Conservation (phyloP, 2,329 filamentous ascomycete species). For the Fusarium verrucosum region DNA sequence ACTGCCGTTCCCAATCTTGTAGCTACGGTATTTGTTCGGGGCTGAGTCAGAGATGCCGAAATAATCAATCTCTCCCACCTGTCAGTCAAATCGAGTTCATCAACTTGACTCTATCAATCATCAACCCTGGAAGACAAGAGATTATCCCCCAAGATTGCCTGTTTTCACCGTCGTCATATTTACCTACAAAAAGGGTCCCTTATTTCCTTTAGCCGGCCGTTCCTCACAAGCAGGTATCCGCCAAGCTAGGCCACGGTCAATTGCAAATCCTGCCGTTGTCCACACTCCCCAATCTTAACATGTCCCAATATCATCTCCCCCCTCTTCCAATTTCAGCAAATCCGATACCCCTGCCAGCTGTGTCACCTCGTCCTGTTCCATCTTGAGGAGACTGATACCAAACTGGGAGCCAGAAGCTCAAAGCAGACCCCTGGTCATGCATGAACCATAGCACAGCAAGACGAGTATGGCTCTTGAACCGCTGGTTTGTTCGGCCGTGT, state of each 20-base stretch:
- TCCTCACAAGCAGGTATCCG: constrained; percentile 28
- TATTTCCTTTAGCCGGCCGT: constrained; percentile 16
- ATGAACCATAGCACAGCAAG: constrained; percentile 24
- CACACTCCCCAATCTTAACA: constrained; percentile 33
- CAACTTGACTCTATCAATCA: constrained; percentile 1
- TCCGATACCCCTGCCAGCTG: constrained; percentile 28
- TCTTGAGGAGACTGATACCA: constrained; percentile 24
- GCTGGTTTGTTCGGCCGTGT: constrained; percentile 26
- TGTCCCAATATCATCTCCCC: constrained; percentile 35
- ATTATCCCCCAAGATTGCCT: constrained; percentile 5
- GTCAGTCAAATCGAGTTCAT: background rate
- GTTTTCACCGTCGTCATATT: constrained; percentile 24
- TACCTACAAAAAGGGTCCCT: constrained; percentile 9
- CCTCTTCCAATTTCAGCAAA: constrained; percentile 27
- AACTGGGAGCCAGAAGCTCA: constrained; percentile 13
- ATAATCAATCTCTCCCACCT: background rate
- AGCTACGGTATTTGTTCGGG: background rate
- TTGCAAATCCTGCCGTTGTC: constrained; percentile 38
- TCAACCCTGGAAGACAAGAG: background rate
- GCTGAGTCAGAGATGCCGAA: background rate
- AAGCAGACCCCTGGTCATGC: constrained; percentile 18
- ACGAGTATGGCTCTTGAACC: constrained; percentile 17
- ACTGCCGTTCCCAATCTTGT: constrained; percentile 13
- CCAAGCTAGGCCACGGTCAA: constrained; percentile 26
- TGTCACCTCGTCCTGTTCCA: constrained; percentile 35